Conservation (phyloP, 805 yeast genomes). For the Metschnikowia sp. region DNA sequence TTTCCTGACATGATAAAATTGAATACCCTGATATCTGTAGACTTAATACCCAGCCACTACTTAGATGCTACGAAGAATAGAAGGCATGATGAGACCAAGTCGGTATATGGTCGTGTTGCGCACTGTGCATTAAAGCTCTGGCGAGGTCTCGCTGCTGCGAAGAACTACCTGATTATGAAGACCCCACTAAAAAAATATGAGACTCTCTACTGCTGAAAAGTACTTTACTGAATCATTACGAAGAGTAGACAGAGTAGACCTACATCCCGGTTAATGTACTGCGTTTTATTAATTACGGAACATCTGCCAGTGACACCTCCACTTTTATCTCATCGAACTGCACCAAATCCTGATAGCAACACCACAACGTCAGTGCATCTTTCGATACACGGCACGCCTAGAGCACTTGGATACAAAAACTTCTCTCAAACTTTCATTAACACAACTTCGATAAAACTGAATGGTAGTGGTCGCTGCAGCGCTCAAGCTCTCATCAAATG, state of each 20-base stretch:
- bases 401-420: slow-evolving; percentile 43
- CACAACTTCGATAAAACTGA: slow-evolving; percentile 14
- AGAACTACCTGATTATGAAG: not conserved
- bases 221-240: too few species aligned
- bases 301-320: slow-evolving; percentile 9
- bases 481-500: not conserved
- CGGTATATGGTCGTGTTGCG: too few species aligned
- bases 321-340: slow-evolving; percentile 13
- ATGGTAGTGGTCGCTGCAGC: slow-evolving; percentile 6
- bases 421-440: slow-evolving; percentile 9
- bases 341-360: slow-evolving; percentile 55
- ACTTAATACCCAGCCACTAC: too few species aligned
- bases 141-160: not conserved
- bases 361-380: slow-evolving; percentile 53
- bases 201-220: not conserved
- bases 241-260: too few species aligned
- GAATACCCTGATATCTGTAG: too few species aligned
- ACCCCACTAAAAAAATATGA: not conserved
- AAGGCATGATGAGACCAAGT: too few species aligned
- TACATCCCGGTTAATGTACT: slow-evolving; percentile 1
- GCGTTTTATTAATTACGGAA: slow-evolving; percentile 7
- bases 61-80: too few species aligned
- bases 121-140: too few species aligned
- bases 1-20: too few species aligned
- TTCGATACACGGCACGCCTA: slow-evolving; percentile 58